Conservation (phyloP, 2,329 filamentous ascomycete species). For the Tolypocladium paradoxum region DNA sequence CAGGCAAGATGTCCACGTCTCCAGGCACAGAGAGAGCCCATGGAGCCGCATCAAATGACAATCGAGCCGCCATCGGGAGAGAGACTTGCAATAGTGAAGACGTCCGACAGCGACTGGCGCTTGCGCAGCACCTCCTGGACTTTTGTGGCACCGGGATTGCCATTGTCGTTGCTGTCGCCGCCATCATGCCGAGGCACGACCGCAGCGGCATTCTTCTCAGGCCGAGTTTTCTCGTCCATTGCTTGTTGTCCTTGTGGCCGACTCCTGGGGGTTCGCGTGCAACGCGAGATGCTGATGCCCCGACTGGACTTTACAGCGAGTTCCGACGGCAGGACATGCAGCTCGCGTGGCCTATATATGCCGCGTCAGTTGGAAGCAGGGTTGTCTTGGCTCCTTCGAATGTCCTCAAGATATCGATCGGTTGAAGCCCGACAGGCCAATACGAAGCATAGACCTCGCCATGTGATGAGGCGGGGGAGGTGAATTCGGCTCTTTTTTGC, state of each 20-base stretch:
- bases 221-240: neutral
- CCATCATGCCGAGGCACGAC: neutral
- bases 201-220: neutral
- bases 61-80: neutral
- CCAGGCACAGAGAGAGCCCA: neutral
- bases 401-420: neutral
- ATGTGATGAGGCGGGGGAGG: neutral
- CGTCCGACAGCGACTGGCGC: slow-evolving; percentile 11
- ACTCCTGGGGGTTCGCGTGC: neutral
- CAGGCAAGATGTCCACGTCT: no score
- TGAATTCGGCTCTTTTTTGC: neutral
- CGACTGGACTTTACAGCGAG: neutral
- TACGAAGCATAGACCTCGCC: neutral
- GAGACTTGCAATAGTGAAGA: slow-evolving; percentile 15
- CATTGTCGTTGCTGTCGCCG: neutral
- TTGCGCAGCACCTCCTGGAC: neutral
- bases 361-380: neutral
- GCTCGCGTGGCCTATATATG: neutral
- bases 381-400: neutral
- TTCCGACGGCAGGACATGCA: neutral
- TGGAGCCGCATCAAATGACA: neutral
- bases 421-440: neutral
- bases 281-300: neutral
- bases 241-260: neutral
- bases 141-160: neutral